Evolutionary conservation across 2,329 filamentous ascomycete genomes (phyloP).

Genomic region (Whalleya microplaca): DNA sequence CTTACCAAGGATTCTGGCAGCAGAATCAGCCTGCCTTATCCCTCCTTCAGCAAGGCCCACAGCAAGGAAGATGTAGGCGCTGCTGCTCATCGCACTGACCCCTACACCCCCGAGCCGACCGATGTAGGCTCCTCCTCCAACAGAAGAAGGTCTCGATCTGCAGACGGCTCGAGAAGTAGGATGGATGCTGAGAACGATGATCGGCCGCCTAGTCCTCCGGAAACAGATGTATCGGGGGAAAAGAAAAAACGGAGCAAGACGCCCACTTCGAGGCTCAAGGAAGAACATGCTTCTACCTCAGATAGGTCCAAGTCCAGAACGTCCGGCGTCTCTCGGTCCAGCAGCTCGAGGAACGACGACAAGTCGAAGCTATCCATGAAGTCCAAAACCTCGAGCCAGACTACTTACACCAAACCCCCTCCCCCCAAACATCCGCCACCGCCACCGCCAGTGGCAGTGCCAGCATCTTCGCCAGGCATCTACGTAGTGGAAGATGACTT

Average conservation of each 20-base stretch:
- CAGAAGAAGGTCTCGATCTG: constrained; percentile 52
- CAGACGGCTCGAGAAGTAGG: constrained; percentile 44
- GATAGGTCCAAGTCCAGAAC: constrained; percentile 49
- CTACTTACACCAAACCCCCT: constrained; percentile 52
- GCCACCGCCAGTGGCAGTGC: constrained; percentile 35
- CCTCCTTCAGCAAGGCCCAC: constrained; percentile 68
- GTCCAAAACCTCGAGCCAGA: constrained; percentile 62
- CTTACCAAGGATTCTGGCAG: constrained; percentile 32
- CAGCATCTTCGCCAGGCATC: constrained; percentile 38
- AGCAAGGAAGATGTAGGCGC: constrained; percentile 71
- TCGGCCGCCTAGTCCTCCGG: constrained; percentile 65
- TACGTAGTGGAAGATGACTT: constrained; percentile 30
- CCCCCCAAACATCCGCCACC: constrained; percentile 38
- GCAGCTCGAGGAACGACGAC: constrained; percentile 51
- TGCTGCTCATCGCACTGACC: constrained; percentile 44
- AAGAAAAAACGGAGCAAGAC: constrained; percentile 44
- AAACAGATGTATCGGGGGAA: constrained; percentile 60
- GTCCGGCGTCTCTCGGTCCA: constrained; percentile 48
- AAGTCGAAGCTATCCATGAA: constrained; percentile 56
- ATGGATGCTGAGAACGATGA: constrained; percentile 49
- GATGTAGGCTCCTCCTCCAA: constrained; percentile 63
- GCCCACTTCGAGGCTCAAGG: constrained; percentile 40
- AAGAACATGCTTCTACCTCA: constrained; percentile 41
- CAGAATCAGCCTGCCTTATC: constrained; percentile 39
- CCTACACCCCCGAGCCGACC: constrained; percentile 71